A percentile compares a stretch with the other conserved stretches of the same genome.
Evolutionary conservation across 345 rosid genomes (phyloP).

Genomic region (Camelina neglecta): DNA sequence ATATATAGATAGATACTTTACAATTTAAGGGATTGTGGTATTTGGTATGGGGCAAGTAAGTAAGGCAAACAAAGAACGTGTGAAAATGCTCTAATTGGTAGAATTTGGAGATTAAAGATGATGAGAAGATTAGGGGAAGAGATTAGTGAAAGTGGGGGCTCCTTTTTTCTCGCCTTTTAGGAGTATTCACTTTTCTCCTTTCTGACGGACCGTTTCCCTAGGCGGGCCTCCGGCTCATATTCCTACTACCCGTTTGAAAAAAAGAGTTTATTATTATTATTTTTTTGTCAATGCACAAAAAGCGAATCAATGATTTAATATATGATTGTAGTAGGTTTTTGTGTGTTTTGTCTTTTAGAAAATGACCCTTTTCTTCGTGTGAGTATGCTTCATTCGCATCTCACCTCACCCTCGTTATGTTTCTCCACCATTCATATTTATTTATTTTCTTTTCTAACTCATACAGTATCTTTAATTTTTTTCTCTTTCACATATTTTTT

Average conservation of each 20-base stretch:
- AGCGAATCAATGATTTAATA: constrained; percentile 42
- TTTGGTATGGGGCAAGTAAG: neutral
- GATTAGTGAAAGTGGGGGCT: neutral
- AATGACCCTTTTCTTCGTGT: constrained; percentile 37
- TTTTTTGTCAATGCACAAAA: constrained; percentile 34
- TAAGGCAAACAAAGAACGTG: constrained; percentile 22
- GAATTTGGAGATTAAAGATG: neutral
- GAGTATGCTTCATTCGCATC: constrained; percentile 38
- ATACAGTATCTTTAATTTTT: neutral
- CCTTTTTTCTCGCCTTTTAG: constrained; percentile 18
- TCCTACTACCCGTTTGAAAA: constrained; percentile 39
- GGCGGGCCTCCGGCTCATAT: constrained; percentile 34
- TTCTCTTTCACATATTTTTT: neutral
- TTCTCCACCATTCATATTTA: constrained; percentile 30
- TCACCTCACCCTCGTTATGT: constrained; percentile 22
- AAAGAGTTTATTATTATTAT: constrained; percentile 1
- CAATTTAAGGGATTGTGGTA: constrained; percentile 1
- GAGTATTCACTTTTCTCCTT: constrained; percentile 35
- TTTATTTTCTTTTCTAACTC: neutral
- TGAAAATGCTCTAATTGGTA: constrained; percentile 18
- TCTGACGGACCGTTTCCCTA: constrained; percentile 41
- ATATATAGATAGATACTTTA: neutral
- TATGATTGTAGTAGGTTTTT: constrained; percentile 31
- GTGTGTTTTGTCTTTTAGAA: constrained; percentile 41
- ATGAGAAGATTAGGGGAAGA: constrained; percentile 6